Base-by-base conservation (phyloP, 2,329 filamentous ascomycete genomes). In the Penicillium hordei region DNA sequence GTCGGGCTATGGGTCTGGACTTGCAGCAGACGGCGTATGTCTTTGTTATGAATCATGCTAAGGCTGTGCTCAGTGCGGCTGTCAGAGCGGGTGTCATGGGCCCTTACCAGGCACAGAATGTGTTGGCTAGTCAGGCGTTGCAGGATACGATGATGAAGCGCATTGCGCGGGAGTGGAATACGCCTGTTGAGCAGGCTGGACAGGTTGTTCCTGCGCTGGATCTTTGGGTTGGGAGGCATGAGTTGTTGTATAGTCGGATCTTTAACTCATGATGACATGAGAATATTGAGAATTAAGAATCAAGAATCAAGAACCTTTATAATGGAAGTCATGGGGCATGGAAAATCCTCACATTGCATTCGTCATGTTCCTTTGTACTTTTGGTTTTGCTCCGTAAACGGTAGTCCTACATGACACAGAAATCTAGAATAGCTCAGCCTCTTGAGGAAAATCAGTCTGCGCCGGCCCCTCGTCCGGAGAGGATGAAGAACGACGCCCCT, bases 61-160 rank as follows among this genome's bases (percentile, higher is more conserved):
- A 86, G 64, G 84, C 85, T 0, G 78, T 88, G 5, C 74, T 87
- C 15, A 86, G 83, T 62, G 86, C 86, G 4, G 85, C 81, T 0
- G 85, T 88, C 43, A 76, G 86, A 42, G 83, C 85, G 5, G 83
- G 83, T 23, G 85, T 88, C 3, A 82, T 88, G 81, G 86, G 86
- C 0, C 85, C 86, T 0, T 88, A 88, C 70, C 84, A 87, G 70
- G 83, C 83, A 19, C 86, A 88, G 64, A 79, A 74, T 23, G 72
- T 87, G 29, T 73, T 88, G 42, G 85, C 85, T 3, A 80, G 82
- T 59, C 71, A 69, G 31, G 76, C 75, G 52, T 63, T 88, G 62
- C 80, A 83, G 66, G 73, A 74, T n/a, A 75, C 79, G 61, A 83
- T 88, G 38, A 67, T 74, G 50, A 72, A 71, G 13, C 75, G 81